Evolutionary conservation across 2,329 filamentous ascomycete species (phyloP), one percentile per base, ranked within the genome.

Genomic region (Hypoxylon sp.): DNA sequence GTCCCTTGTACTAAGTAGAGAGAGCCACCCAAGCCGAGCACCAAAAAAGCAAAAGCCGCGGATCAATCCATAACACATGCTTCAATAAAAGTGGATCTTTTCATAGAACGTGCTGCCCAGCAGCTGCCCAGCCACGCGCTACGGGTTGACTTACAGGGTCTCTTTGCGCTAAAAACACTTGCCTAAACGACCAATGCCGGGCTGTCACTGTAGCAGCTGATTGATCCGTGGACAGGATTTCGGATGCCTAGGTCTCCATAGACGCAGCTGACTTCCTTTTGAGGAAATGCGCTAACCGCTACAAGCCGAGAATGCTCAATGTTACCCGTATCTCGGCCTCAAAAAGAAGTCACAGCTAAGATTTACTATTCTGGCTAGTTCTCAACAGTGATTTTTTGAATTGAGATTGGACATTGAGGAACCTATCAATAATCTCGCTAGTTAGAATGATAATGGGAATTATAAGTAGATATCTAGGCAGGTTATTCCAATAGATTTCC

Each of bases 61-160:
- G 67, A 53, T 67, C 57, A 64, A 53, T 67, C 57, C 62, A 52
- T 67, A 43, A 59, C 67, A 69, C 67, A 69, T 69, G 67, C 60
- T 64, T 67, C 50, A 46, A 13, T 32, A 45, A 51, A 60, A 63
- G 64, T 63, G 67, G 55, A 19, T 41, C 59, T 17, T 6, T 5
- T 5, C 9, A 41, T n/a, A 57, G 49, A 56, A 63, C 64, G 58
- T 63, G 64, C 58, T 36, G 59, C 14, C 23, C 25, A 25, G 25
- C 25, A 14, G 34, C 10, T 5, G 11, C 34, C 38, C 17, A 25
- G 28, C 63, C 63, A 69, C 66, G 66, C 66, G 66, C 59, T 50
- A 60, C 34, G 30, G 45, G 38, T 21, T 43, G 38, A 43, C 30
- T 60, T 60, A 57, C 45, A 63, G 49, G 46, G 50, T 55, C 38